phyloP scores from a whole-genome alignment of 805 yeast genomes.

The Candida loeiensis region DNA sequence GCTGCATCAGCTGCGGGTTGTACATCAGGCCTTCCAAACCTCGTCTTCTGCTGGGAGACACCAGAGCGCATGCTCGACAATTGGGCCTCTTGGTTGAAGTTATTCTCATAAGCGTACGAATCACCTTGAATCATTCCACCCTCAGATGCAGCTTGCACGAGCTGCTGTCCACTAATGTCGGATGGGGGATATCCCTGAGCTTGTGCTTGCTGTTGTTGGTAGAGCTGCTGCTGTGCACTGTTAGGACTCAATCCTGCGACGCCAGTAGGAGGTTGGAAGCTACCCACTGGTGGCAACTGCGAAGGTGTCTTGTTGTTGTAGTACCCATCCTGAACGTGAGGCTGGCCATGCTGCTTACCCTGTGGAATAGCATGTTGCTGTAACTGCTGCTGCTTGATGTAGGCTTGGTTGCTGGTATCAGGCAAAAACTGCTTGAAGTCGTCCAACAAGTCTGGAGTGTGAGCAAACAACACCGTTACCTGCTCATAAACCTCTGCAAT shows the following conservation, averaged over 20 bases:
- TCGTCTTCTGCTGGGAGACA: constrained; percentile 20
- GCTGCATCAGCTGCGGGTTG: constrained; percentile 3
- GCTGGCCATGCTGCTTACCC: constrained; percentile 15
- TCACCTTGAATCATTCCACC: constrained; percentile 15
- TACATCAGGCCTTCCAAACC: constrained; percentile 7
- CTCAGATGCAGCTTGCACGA: constrained; percentile 2
- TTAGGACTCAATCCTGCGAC: constrained; percentile 25
- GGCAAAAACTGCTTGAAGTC: constrained; percentile 96
- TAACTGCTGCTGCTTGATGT: constrained; percentile 21
- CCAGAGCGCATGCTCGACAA: constrained; percentile 46
- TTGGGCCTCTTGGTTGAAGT: constrained; percentile 44
- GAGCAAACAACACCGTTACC: constrained; percentile 81
- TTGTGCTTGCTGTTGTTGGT: constrained; percentile 26
- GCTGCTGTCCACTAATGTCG: constrained; percentile 1
- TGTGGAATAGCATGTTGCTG: constrained; percentile 6
- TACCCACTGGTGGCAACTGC: constrained; percentile 86
- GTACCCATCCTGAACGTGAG: constrained; percentile 15
- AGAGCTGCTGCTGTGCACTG: constrained; percentile 14
- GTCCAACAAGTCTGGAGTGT: constrained; percentile 90
- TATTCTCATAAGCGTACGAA: constrained; percentile 28
- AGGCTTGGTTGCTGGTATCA: constrained; percentile 54
- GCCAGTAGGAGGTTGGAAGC: constrained; percentile 66
- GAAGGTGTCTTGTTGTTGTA: constrained; percentile 30
- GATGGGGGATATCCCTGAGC: constrained; percentile 9
- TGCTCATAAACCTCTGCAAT: constrained; percentile 94